Percentiles rank a stretch among this genome's conserved stretches.
Evolutionary conservation across 2,329 filamentous ascomycete genomes (phyloP).

Genomic region (Colletotrichum lini): DNA sequence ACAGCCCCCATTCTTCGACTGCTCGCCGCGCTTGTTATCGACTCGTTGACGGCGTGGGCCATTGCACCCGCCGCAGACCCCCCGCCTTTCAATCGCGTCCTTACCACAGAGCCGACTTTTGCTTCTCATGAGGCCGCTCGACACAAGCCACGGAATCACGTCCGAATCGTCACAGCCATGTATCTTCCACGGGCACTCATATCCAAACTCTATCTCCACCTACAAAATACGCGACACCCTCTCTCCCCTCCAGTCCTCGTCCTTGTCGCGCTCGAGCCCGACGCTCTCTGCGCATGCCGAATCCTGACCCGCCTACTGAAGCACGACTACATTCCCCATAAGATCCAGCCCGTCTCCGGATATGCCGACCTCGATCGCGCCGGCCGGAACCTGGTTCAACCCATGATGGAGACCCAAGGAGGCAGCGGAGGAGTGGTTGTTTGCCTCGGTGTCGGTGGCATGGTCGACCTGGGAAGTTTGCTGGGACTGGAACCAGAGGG

Average conservation of each 20-base stretch:
- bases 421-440: slow-evolving; percentile 91
- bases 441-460: slow-evolving; percentile 91
- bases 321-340: slow-evolving; percentile 97
- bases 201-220: slow-evolving; percentile 91
- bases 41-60: neutral
- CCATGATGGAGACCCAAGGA: slow-evolving; percentile 88
- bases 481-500: slow-evolving; percentile 81
- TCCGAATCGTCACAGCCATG: slow-evolving; percentile 69
- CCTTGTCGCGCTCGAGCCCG: slow-evolving; percentile 93
- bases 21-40: neutral
- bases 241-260: slow-evolving; percentile 91
- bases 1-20: neutral
- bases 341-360: slow-evolving; percentile 94
- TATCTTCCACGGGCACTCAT: slow-evolving; percentile 93
- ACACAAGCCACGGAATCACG: slow-evolving; percentile 50
- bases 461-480: slow-evolving; percentile 87
- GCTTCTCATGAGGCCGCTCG: slow-evolving; percentile 52
- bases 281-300: slow-evolving; percentile 94
- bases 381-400: slow-evolving; percentile 83
- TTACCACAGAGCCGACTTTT: slow-evolving; percentile 1
- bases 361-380: slow-evolving; percentile 90
- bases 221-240: slow-evolving; percentile 89
- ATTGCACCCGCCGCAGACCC: slow-evolving; percentile 4
- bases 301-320: slow-evolving; percentile 95
- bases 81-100: neutral